phyloP scores from a whole-genome alignment of 2,329 filamentous ascomycete species.

The Macroventuria anomochaeta region DNA sequence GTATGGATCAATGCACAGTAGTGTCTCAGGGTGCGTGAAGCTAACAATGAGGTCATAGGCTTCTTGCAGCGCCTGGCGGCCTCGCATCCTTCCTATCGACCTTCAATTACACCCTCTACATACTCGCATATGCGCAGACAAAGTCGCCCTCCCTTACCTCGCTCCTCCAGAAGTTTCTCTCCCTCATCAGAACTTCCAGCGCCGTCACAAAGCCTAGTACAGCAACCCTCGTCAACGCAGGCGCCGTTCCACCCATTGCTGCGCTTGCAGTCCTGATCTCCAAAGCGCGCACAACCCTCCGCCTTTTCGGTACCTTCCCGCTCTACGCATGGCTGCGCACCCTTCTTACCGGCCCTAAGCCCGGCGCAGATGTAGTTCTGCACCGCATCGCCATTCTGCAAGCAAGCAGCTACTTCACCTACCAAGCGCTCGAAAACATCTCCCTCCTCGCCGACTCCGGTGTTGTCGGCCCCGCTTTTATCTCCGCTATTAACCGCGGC shows the following conservation, averaged over 20 bases:
- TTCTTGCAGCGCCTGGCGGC: conserved; percentile 54
- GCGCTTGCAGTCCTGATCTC: conserved; percentile 50
- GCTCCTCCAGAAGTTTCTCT: conserved; percentile 40
- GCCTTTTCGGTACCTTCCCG: conserved; percentile 53
- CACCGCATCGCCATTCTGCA: conserved; percentile 52
- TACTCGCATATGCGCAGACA: conserved; percentile 53
- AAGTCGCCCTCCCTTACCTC: conserved; percentile 44
- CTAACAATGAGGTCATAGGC: conserved; percentile 33
- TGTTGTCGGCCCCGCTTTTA: conserved; percentile 45
- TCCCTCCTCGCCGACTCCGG: conserved; percentile 52
- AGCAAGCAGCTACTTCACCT: conserved; percentile 52
- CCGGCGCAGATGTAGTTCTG: conserved; percentile 50
- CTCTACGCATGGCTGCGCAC: conserved; percentile 55
- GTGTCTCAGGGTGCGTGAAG: conserved; percentile 9
- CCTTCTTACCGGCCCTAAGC: conserved; percentile 50
- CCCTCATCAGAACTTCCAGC: conserved; percentile 42
- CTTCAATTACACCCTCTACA: conserved; percentile 56
- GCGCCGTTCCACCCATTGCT: conserved; percentile 41
- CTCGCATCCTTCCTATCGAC: conserved; percentile 55
- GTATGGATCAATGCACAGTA: conserved; percentile 29
- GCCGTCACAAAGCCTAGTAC: conserved; percentile 32
- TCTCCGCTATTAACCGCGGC: conserved; percentile 48
- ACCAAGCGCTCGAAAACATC: conserved; percentile 55
- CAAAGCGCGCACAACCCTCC: conserved; percentile 53
- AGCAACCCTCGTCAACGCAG: conserved; percentile 32